These are phyloP conservation scores for Leishmania gerbilli DNA, from an alignment of 208 protist genomes.

Conservation along the genomic window DNA sequence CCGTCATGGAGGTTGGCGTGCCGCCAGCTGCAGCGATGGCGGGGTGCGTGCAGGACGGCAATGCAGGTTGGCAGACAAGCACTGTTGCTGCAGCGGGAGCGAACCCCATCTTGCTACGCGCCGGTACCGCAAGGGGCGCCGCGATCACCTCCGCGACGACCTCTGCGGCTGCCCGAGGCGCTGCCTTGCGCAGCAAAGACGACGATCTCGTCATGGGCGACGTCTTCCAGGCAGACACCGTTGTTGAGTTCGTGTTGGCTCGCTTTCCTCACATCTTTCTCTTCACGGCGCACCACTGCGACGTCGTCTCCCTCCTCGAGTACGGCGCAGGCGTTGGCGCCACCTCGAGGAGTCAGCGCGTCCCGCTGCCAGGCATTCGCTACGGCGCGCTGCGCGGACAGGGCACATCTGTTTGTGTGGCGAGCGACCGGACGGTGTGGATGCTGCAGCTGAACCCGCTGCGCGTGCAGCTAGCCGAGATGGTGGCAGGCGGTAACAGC, in stretches of 20 bases:
- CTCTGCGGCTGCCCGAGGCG: not conserved
- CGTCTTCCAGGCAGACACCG: slow-evolving; percentile 28
- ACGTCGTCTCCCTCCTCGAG: slow-evolving; percentile 63
- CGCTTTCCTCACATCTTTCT: slow-evolving; percentile 73
- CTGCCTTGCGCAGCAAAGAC: slow-evolving; percentile 3
- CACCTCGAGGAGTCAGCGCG: slow-evolving; percentile 37
- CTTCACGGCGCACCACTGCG: slow-evolving; percentile 67
- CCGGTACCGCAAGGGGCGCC: not conserved
- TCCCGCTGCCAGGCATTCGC: slow-evolving; percentile 55
- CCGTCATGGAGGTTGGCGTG: slow-evolving; percentile 34
- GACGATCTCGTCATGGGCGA: slow-evolving; percentile 34
- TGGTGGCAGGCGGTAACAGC: slow-evolving; percentile 49
- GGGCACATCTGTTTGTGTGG: slow-evolving; percentile 53
- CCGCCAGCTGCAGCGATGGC: slow-evolving; percentile 24
- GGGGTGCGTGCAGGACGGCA: not conserved
- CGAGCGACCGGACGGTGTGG: slow-evolving; percentile 62
- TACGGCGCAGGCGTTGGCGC: slow-evolving; percentile 21
- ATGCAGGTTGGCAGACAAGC: not conserved
- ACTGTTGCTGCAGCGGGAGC: not conserved
- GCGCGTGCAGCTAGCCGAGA: slow-evolving; percentile 56
- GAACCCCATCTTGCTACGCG: slow-evolving; percentile 20
- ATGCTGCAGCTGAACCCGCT: slow-evolving; percentile 56
- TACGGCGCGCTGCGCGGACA: slow-evolving; percentile 49
- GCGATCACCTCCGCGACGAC: not conserved
- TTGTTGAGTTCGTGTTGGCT: slow-evolving; percentile 35